Evolutionary conservation across 371 early-diverging fungal genomes (phyloP), one percentile per base, ranked within the genome.

Genomic region (Mucor sp.): DNA sequence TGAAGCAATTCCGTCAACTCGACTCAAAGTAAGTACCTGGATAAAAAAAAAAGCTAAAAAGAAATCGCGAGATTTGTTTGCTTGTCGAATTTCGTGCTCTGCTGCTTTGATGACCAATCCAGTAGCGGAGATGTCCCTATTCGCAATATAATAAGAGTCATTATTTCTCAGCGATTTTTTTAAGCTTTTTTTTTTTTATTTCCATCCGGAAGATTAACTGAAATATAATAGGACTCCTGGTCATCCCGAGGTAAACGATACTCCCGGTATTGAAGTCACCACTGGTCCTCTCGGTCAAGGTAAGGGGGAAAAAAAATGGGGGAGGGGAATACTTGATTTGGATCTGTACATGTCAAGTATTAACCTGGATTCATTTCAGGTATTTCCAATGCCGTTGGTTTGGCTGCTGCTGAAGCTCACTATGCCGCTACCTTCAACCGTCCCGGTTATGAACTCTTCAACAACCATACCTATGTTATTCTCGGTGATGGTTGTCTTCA

Each of bases 201-300:
- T 32, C 25, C 14, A 39, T 15, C 59, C 33, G 39, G 33, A 32
- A 59, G 6, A 33, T 32, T 58, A 57, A 35, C 39, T 55, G 17
- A 35, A 39, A 64, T 30, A 47, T 65, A 8, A 50, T 74, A 93
- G 93, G 72, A 94, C 95, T 53, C 98, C 97, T 25, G 98, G 98
- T 8, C 98, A 99, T 78, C 98, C 98, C 60, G 98, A 99, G 82
- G 83, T 86, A 55, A 88, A 86, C 64, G 78, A 91, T 23, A 94
- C 96, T 43, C 84, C 85, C 32, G 98, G 99, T 53, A 90, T 99
- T 72, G 99, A 99, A 80, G 96, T 96, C 32, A 95, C 99, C 58
- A 99, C 99, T 39, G 99, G 99, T 44, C 99, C 99, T 50, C 90
- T 99, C 33, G 99, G 99, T 60, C 99, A 99, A 90, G 99, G 97